Evolutionary conservation across 2,329 filamentous ascomycete genomes (phyloP).

Genomic region (Rhexocercosporidium sp.): DNA sequence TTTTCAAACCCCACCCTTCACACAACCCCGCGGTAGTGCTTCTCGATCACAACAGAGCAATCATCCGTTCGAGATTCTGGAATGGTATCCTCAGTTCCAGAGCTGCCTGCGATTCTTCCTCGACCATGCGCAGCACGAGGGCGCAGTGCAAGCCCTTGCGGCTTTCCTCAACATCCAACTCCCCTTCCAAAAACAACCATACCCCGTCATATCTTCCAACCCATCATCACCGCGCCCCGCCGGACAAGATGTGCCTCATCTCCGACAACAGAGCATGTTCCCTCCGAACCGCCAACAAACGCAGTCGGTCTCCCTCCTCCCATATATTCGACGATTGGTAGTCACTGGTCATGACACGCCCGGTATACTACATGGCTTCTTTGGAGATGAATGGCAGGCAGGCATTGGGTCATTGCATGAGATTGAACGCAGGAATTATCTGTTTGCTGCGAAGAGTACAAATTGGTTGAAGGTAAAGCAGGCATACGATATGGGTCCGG

Average conservation of each 20-base stretch:
- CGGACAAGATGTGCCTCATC: constrained; percentile 36
- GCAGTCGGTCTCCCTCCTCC: constrained; percentile 70
- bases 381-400: constrained; percentile 87
- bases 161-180: constrained; percentile 91
- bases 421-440: constrained; percentile 88
- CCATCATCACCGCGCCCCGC: constrained; percentile 44
- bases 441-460: constrained; percentile 93
- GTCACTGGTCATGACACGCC: constrained; percentile 90
- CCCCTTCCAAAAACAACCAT: constrained; percentile 73
- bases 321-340: constrained; percentile 88
- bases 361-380: constrained; percentile 90
- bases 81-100: constrained; percentile 91
- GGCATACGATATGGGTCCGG: constrained; percentile 84
- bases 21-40: constrained; percentile 30
- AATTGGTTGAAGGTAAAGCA: constrained; percentile 89
- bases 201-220: constrained; percentile 51
- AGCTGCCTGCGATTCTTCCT: constrained; percentile 91
- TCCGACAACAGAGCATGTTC: constrained; percentile 30
- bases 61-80: constrained; percentile 74
- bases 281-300: constrained; percentile 22
- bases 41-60: constrained; percentile 20
- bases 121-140: constrained; percentile 85
- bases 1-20: constrained; percentile 21
- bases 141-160: constrained; percentile 83
- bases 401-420: constrained; percentile 86